Conservation (phyloP, 176 grass and related monocot species). For the Cymbopogon citratus region DNA sequence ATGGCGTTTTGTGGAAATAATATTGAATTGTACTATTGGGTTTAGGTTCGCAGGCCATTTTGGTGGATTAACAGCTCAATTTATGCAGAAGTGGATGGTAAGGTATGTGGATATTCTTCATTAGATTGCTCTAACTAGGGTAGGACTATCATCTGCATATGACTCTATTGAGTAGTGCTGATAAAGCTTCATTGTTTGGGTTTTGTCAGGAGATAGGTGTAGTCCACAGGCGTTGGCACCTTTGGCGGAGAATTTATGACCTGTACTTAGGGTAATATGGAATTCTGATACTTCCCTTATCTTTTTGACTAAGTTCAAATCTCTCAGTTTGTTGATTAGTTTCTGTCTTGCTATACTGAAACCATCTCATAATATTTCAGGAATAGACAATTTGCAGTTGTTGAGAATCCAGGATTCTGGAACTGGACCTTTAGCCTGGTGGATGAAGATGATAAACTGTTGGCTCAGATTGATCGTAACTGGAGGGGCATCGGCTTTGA, state of each 20-base stretch:
- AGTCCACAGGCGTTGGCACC: conserved; percentile 95
- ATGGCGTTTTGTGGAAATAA: conserved; percentile 15
- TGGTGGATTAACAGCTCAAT: conserved; percentile 98
- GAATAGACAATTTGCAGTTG: conserved; percentile 97
- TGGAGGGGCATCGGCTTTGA: conserved; percentile 94
- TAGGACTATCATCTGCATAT: conserved; percentile 12
- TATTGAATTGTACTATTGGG: conserved; percentile 13
- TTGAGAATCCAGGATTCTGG: conserved; percentile 96
- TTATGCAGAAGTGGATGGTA: conserved; percentile 87
- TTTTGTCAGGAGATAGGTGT: conserved; percentile 79
- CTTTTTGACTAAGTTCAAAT: conserved; percentile 6
- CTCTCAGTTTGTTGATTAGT: conserved; percentile 2
- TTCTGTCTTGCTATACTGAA: conserved; percentile 20
- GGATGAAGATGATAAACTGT: conserved; percentile 73
- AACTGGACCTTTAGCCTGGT: conserved; percentile 90
- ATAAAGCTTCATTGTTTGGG: conserved; percentile 28
- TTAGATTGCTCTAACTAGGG: conserved; percentile 7
- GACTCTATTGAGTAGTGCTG: neutral
- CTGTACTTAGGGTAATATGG: conserved; percentile 87
- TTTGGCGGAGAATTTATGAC: conserved; percentile 98
- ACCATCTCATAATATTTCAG: conserved; percentile 32
- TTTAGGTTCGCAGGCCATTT: conserved; percentile 93
- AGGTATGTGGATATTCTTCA: conserved; percentile 47
- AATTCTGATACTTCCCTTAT: conserved; percentile 10
- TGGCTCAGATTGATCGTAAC: conserved; percentile 88